Evolutionary conservation across 371 early-diverging fungal species (phyloP).

Genomic region (Entomophthora muscae): DNA sequence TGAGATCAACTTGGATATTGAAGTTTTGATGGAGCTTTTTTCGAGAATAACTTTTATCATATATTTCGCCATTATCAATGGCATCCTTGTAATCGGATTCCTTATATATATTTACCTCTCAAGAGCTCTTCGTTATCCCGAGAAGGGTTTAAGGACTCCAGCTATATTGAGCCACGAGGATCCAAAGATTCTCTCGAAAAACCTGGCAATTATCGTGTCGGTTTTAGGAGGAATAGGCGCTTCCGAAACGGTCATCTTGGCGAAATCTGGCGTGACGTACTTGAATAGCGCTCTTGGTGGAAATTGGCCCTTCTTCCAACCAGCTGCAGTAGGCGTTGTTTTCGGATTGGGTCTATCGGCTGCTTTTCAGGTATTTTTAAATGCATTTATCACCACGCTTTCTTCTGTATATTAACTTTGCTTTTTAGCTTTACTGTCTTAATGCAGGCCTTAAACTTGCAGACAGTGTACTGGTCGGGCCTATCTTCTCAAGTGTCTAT

Average conservation of each 20-base stretch:
- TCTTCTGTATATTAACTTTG: too few relatives aligned
- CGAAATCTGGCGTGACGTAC: conserved; percentile 28
- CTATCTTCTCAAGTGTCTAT: conserved; percentile 49
- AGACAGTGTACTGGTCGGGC: conserved; percentile 44
- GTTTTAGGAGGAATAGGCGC: conserved; percentile 41
- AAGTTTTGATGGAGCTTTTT: conserved; percentile 32
- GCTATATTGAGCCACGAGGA: conserved; percentile 20
- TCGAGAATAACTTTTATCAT: conserved; percentile 35
- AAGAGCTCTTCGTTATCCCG: conserved; percentile 28
- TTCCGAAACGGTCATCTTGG: conserved; percentile 39
- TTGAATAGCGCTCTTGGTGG: not conserved
- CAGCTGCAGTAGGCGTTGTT: not conserved
- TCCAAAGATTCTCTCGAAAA: conserved; percentile 23
- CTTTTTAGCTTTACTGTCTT: conserved; percentile 44
- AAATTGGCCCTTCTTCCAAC: not conserved
- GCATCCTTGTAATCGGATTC: conserved; percentile 28
- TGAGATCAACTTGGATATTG: conserved; percentile 33
- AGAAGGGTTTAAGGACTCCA: conserved; percentile 16
- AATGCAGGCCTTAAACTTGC: conserved; percentile 43
- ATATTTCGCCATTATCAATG: conserved; percentile 40
- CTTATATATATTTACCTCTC: conserved; percentile 29
- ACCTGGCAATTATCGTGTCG: conserved; percentile 39
- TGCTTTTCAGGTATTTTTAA: conserved; percentile 1
- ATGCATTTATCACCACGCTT: too few relatives aligned
- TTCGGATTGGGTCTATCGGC: not conserved